These are phyloP conservation scores for Fusarium nematophilum DNA, from an alignment of 2,329 filamentous ascomycete species.

Conservation along the genomic window DNA sequence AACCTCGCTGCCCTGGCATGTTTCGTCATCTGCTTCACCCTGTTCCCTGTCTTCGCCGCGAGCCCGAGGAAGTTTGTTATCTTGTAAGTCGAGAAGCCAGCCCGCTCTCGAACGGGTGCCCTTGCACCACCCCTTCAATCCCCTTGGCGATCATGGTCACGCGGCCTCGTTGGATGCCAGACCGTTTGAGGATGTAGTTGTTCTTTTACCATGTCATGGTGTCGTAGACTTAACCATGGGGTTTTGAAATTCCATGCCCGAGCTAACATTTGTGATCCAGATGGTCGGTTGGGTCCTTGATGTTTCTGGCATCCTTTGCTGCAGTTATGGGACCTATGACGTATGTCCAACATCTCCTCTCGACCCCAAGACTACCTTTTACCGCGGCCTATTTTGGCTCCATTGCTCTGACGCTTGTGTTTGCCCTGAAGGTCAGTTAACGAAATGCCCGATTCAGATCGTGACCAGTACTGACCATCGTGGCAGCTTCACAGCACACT, in stretches of 20 bases:
- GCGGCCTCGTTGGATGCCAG: conserved; percentile 15
- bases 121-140: conserved; percentile 15
- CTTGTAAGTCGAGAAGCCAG: conserved; percentile 75
- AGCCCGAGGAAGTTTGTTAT: conserved; percentile 95
- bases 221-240: conserved; percentile 25
- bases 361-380: conserved; percentile 87
- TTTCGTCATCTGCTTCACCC: conserved; percentile 91
- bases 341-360: conserved; percentile 87
- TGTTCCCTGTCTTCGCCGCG: conserved; percentile 85
- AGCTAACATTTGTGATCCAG: conserved; percentile 61
- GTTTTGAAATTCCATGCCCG: conserved; percentile 24
- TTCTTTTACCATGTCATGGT: conserved; percentile 28
- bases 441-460: not conserved
- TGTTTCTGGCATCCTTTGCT: conserved; percentile 93
- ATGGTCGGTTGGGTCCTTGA: conserved; percentile 91
- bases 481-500: conserved; percentile 82
- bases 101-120: conserved; percentile 5
- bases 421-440: conserved; percentile 87
- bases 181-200: conserved; percentile 25
- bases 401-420: conserved; percentile 89
- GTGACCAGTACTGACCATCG: conserved; percentile 23
- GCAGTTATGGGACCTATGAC: conserved; percentile 91
- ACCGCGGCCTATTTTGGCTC: conserved; percentile 95
- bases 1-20: conserved; percentile 90
- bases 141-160: conserved; percentile 30